phyloP scores from a whole-genome alignment of 1,284 basidiomycete species.

The Cystobasidium sp. region DNA sequence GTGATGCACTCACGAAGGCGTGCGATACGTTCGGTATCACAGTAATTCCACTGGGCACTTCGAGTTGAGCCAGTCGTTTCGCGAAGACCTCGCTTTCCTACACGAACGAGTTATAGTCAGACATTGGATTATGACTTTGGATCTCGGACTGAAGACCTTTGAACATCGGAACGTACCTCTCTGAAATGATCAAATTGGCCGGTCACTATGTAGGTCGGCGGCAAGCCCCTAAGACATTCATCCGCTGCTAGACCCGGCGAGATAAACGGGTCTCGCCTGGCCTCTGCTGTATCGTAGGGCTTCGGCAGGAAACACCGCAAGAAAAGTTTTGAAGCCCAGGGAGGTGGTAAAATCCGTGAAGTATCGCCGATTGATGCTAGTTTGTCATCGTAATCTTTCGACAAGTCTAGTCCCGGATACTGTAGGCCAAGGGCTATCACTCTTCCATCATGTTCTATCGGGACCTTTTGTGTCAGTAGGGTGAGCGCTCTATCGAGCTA shows the following conservation, averaged over 20 bases:
- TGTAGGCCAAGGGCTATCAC: slow-evolving; percentile 33
- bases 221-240: slow-evolving; percentile 15
- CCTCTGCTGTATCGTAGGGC: slow-evolving; percentile 27
- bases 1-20: slow-evolving; percentile 18
- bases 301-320: slow-evolving; percentile 31
- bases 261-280: slow-evolving; percentile 26
- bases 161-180: background rate
- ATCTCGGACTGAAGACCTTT: background rate
- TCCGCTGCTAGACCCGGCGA: slow-evolving; percentile 29
- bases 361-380: slow-evolving; percentile 22
- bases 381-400: slow-evolving; percentile 31
- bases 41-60: slow-evolving; percentile 9
- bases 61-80: background rate
- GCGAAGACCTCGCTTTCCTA: slow-evolving; percentile 39
- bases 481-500: slow-evolving; percentile 5
- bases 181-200: slow-evolving; percentile 28
- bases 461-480: slow-evolving; percentile 13
- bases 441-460: slow-evolving; percentile 13
- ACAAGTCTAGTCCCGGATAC: slow-evolving; percentile 34
- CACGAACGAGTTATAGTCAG: background rate
- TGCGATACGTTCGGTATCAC: slow-evolving; percentile 22
- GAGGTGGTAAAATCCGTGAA: slow-evolving; percentile 24
- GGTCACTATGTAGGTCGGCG: slow-evolving; percentile 23
- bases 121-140: background rate
- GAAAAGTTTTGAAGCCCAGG: slow-evolving; percentile 40